These are phyloP conservation scores for Stephanodiscus minutulus DNA, from an alignment of 108 stramenopile species.

Conservation along the genomic window DNA sequence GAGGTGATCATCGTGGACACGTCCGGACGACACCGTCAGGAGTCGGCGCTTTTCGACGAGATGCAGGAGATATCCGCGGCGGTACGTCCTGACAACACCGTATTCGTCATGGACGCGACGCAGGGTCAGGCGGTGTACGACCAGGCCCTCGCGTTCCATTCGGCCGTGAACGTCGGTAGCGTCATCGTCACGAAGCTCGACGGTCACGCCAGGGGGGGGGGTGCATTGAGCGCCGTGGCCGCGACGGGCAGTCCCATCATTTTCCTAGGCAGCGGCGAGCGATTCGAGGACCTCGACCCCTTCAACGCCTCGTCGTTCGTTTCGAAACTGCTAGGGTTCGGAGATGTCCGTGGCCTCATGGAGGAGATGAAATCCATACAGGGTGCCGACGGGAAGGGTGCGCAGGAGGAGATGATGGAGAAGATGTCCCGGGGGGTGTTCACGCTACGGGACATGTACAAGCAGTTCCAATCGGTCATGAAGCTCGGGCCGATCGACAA, in stretches of 20 bases:
- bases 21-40: slow-evolving; percentile 94
- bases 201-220: slow-evolving; percentile 99
- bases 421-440: slow-evolving; percentile 93
- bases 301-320: slow-evolving; percentile 96
- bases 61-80: slow-evolving; percentile 96
- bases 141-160: slow-evolving; percentile 93
- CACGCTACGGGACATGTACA: slow-evolving; percentile 95
- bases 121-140: slow-evolving; percentile 97
- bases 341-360: slow-evolving; percentile 85
- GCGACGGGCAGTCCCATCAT: slow-evolving; percentile 95
- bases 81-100: slow-evolving; percentile 88
- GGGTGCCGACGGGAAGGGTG: slow-evolving; percentile 59
- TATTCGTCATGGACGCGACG: slow-evolving; percentile 98
- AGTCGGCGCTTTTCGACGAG: slow-evolving; percentile 95
- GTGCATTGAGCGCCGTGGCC: slow-evolving; percentile 95
- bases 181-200: slow-evolving; percentile 98
- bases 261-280: slow-evolving; percentile 96
- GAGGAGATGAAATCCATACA: slow-evolving; percentile 75
- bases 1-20: slow-evolving; percentile 99
- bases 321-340: slow-evolving; percentile 84
- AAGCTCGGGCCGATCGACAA: slow-evolving; percentile 91
- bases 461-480: slow-evolving; percentile 89
- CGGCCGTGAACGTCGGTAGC: slow-evolving; percentile 91
- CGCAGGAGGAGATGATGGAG: slow-evolving; percentile 84
- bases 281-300: slow-evolving; percentile 97